Evolutionary conservation across 2,329 filamentous ascomycete genomes (phyloP), one percentile per base, ranked within the genome.

Genomic region (Aspergillus viridinutans): DNA sequence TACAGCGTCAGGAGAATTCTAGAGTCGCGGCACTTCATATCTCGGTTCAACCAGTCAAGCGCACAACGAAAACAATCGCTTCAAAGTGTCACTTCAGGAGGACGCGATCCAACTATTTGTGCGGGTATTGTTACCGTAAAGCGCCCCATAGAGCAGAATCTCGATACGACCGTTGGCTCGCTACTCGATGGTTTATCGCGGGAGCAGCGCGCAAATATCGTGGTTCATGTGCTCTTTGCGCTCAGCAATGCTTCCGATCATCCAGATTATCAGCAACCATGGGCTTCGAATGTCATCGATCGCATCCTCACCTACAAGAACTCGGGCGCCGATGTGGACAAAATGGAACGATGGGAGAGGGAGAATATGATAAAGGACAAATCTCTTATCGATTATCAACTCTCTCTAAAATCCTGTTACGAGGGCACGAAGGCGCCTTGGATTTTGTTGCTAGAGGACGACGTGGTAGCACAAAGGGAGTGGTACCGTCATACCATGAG

Each of bases 401-500:
- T 76, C 35, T 62, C 79, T 20, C 65, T 80, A 14, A 68, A 73
- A 45, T 69, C 71, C 7, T 80, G 78, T 63, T 65, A 72, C 38
- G 64, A 71, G 10, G 48, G 58, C 49, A 72, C 69, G 8, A 69
- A 71, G 23, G 73, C 76, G 9, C 72, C 71, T 8, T 79, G 78
- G 64, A 73, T 78, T 52, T 68, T 73, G 20, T 74, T 81, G 54
- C 64, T 81, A 8, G 79, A 81, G 60, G 79, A 81, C 57, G 79
- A 81, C 57, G 72, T 76, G 7, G 59, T 81, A 9, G 78, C 77
- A 32, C 72, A 77, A 64, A 73, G 76, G 38, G 73, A 74, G 8
- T 81, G 79, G 79, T 79, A 76, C 58, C 66, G 72, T 40, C 71
- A 74, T 9, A 76, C 75, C 0, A 66, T 76, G 55, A 60, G 69